Evolutionary conservation across 1,139 yeast genomes (phyloP), one percentile per base, ranked within the genome.

Genomic region (Tardiomyces depauwii): DNA sequence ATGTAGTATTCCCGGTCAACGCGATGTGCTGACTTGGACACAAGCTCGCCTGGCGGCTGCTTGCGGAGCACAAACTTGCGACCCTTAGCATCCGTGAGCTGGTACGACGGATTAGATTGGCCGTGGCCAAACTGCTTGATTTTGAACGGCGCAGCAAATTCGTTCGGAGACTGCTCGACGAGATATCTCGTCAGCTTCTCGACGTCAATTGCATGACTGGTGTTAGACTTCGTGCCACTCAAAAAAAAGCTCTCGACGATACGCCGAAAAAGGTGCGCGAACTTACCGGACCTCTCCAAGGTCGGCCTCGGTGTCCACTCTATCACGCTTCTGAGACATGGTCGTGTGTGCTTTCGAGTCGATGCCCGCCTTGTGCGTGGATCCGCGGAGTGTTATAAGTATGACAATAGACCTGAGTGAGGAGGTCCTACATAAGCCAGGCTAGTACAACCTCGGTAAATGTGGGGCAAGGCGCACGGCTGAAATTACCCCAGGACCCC

Each of bases 81-180:
- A 1, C 74, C 75, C 9, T 53, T 50, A 2, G 62, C 56, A 53
- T 77, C 81, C 3, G 62, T 63, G 18, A 80, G 52, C 41, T 74
- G 70, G 55, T 78, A 79, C 0, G 84, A 78, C 14, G 85, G 86
- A 57, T 80, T 80, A 3, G 82, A 76, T 58, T 80, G 86, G 13
- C 86, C 86, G 60, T 76, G 78, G 18, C 71, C 70, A 62, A 80
- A 80, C 59, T 80, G 85, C 50, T 72, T 64, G 43, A 77, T 36
- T 9, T 42, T 44, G 16, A 60, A 47, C 3, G 64, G 64, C 10
- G 53, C 57, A 14, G 40, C 44, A 43, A 59, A 57, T 1, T 46
- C 46, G 1, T 42, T 38, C 12, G 54, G 51, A 41, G 42, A 41
- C 36, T 41, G 44, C n/a, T 33, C 25, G 6, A 44, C 41, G 14